Base-by-base conservation (phyloP, 2,329 filamentous ascomycete species). In the Fusarium praegraminearum region DNA sequence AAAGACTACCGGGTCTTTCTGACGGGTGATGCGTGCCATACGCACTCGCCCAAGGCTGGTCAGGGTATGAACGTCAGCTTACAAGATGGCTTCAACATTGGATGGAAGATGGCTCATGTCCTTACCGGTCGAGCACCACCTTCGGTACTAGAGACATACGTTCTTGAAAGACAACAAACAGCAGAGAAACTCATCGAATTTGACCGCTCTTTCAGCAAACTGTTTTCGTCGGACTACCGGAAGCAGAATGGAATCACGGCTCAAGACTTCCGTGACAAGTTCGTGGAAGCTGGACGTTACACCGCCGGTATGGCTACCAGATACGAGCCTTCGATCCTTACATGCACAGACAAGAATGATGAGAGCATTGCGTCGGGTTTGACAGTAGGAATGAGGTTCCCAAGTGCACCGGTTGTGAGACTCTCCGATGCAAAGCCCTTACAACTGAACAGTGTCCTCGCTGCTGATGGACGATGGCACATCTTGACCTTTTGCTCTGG, bases 11-110 rank as follows among this genome's bases (percentile, higher is more conserved):
- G 89, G 6, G 82, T 94, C 11, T 93, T 94, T 73, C 80, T 93
- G 4, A 89, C 89, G 0, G 91, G 90, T 3, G 91, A 71, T 30
- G 72, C 90, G 89, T 77, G 90, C 85, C 71, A 73, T 81, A 86
- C 75, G 82, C 84, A 11, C 7, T 67, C 67, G 0, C 89, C 89
- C 8, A 91, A 91, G 73, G 89, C 88, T 1, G 89, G 89, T 1
- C 89, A 91, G 75, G 90, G 90, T 11, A 92, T 92, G 90, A 93
- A 93, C 67, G 87, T 91, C 5, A 87, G 83, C 33, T 89, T 93
- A 84, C 89, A 91, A 71, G 90, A 93, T 75, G 78, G 67, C 2
- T 75, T 71, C 74, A 88, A 87, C 50, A 82, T 88, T 0, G 85
- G 83, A 1, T 89, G 86, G 86, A 88, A 89, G 71, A 73, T 89